A percentile compares a stretch with the other conserved stretches of the same genome.
Conservation (phyloP, 78 protist species). For the Paratrimastix pyriformis region DNA sequence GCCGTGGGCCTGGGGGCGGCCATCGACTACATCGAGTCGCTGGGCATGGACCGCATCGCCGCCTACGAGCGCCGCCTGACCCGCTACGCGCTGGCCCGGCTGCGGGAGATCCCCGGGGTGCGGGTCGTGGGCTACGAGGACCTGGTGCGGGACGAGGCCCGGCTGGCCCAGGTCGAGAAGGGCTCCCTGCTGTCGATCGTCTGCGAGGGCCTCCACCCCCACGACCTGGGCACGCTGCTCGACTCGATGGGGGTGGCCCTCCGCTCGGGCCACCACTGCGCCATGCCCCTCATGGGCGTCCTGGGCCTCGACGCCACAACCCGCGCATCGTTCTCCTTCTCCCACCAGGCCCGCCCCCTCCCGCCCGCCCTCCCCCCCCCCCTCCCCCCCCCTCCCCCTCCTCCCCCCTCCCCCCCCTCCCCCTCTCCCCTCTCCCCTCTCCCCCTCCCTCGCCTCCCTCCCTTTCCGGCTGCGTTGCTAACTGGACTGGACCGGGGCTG, state of each 20-base stretch:
- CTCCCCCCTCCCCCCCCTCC: neutral
- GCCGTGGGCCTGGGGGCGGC: constrained; percentile 40
- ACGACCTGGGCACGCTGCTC: constrained; percentile 36
- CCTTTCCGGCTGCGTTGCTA: neutral
- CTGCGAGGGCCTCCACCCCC: constrained; percentile 21
- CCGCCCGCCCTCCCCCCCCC: neutral
- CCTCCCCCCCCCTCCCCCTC: neutral
- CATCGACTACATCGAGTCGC: neutral
- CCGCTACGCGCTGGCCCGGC: neutral
- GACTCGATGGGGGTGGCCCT: constrained; percentile 28
- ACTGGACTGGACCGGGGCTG: too few species aligned
- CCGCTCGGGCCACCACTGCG: constrained; percentile 42
- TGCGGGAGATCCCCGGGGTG: neutral
- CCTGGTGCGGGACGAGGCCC: neutral
- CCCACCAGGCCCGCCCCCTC: neutral
- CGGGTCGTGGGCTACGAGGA: neutral
- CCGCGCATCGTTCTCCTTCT: neutral
- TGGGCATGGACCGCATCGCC: constrained; percentile 14
- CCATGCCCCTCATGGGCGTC: constrained; percentile 7
- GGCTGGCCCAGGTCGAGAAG: neutral
- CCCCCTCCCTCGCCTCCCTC: neutral
- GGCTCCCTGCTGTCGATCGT: constrained; percentile 10
- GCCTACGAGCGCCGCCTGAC: too few species aligned
- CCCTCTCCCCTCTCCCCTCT: neutral
- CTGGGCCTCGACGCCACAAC: constrained; percentile 4